A percentile compares a stretch with the other conserved stretches of the same genome.
Conservation (phyloP, 2,329 filamentous ascomycete species). For the Decorospora gaudefroyi region DNA sequence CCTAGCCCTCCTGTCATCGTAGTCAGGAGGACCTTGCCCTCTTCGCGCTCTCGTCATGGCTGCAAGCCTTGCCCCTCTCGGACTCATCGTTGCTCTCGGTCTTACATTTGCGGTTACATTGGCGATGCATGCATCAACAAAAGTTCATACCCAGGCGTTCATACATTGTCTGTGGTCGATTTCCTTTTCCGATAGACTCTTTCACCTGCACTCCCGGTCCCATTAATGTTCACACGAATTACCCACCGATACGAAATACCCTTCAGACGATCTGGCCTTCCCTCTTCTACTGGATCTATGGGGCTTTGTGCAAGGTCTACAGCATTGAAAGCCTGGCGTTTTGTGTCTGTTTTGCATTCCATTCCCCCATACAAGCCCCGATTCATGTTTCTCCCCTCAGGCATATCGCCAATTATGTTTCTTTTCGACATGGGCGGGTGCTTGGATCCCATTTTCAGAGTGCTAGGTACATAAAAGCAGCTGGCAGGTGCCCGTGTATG, state of each 20-base stretch:
- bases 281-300: conserved; percentile 22
- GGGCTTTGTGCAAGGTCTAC: conserved; percentile 17
- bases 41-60: background rate
- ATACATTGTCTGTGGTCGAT: conserved; percentile 31
- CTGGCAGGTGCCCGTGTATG: conserved; percentile 3
- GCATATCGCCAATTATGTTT: conserved; percentile 38
- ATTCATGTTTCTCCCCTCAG: conserved; percentile 19
- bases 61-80: background rate
- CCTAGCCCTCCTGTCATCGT: conserved; percentile 57
- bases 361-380: conserved; percentile 16
- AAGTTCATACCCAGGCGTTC: conserved; percentile 42
- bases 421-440: conserved; percentile 15
- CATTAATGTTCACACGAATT: conserved; percentile 35
- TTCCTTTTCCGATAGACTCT: conserved; percentile 28
- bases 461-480: conserved; percentile 22
- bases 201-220: conserved; percentile 27
- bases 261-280: conserved; percentile 22
- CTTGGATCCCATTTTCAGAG: conserved; percentile 5
- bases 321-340: conserved; percentile 41
- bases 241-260: conserved; percentile 33
- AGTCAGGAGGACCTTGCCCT: too few species aligned
- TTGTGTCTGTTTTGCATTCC: conserved; percentile 32
- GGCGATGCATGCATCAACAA: conserved; percentile 36
- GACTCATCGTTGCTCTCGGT: conserved; percentile 28
- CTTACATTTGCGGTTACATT: conserved; percentile 21